A percentile compares a stretch with the other conserved stretches of the same genome.
These are phyloP conservation scores for Aspergillus kassunensis DNA, from an alignment of 495 filamentous ascomycete species.

Conservation along the genomic window DNA sequence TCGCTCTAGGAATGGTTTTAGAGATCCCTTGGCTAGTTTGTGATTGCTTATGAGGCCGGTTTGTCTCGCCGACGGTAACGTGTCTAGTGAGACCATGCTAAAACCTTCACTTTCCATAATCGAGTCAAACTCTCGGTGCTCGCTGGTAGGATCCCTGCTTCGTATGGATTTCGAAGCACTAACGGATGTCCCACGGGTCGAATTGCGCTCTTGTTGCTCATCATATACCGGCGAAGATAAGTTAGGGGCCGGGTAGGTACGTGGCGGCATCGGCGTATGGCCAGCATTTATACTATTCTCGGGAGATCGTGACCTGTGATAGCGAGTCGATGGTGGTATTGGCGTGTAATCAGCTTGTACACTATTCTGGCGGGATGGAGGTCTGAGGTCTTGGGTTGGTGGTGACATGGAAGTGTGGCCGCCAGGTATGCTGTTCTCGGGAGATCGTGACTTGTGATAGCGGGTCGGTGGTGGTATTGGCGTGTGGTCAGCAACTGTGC, in stretches of 20 bases:
- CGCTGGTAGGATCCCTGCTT: conserved; percentile 36
- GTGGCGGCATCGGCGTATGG: conserved; percentile 27
- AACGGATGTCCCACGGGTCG: not conserved
- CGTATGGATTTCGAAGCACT: conserved; percentile 6
- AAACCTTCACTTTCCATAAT: conserved; percentile 59
- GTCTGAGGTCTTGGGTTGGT: no score
- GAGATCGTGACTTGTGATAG: no score
- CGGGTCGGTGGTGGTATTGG: no score
- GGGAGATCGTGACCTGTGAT: conserved; percentile 23
- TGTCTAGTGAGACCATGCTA: conserved; percentile 55
- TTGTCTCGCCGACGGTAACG: conserved; percentile 45
- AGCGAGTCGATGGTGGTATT: conserved; percentile 34
- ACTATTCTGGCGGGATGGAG: no score
- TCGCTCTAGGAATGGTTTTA: conserved; percentile 26
- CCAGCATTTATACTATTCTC: conserved; percentile 30
- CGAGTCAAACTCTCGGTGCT: conserved; percentile 49
- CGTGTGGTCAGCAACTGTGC: no score
- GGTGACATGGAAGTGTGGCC: no score
- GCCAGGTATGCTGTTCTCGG: no score
- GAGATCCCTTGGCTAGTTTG: conserved; percentile 20
- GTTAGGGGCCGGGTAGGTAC: conserved; percentile 39
- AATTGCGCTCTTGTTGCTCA: conserved; percentile 23
- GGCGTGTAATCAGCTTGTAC: no score
- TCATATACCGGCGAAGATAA: conserved; percentile 41
- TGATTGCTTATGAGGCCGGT: conserved; percentile 25